Percentiles rank a stretch among this genome's conserved stretches.
These are phyloP conservation scores for Crithidia bombi DNA, from an alignment of 208 protist genomes.

Conservation along the genomic window DNA sequence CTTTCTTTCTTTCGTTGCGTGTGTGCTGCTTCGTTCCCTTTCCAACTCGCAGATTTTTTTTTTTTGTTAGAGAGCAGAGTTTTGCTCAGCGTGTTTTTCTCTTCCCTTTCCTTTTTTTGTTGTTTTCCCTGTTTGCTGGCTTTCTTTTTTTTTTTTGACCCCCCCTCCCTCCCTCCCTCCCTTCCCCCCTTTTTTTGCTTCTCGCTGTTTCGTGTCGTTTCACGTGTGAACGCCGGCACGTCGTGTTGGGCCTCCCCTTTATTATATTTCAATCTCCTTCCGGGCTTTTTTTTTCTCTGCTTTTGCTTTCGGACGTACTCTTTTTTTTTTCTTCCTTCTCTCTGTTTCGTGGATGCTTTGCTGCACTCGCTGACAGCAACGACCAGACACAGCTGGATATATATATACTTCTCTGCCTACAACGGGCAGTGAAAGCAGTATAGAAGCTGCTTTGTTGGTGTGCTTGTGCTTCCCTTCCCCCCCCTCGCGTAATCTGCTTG, in stretches of 20 bases:
- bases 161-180: not conserved
- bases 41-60: not conserved
- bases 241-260: too few relatives aligned
- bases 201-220: constrained; percentile 7
- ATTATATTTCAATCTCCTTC: not conserved
- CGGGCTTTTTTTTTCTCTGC: not conserved
- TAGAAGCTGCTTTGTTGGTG: not conserved
- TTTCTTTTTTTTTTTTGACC: too few relatives aligned
- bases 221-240: too few relatives aligned
- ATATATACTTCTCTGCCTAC: not conserved
- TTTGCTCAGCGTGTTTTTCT: not conserved
- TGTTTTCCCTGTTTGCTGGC: constrained; percentile 4
- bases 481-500: too few relatives aligned
- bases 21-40: too few relatives aligned
- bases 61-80: not conserved
- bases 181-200: not conserved
- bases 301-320: too few relatives aligned
- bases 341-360: not conserved
- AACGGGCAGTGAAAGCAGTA: not conserved
- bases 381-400: not conserved
- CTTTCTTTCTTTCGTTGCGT: too few relatives aligned
- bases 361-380: not conserved
- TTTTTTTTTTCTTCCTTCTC: not conserved
- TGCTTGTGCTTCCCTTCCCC: not conserved
- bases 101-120: not conserved